Percentiles rank a stretch among this genome's conserved stretches.
These are phyloP conservation scores for Teunomyces pallodes DNA, from an alignment of 805 yeast species.

Conservation along the genomic window DNA sequence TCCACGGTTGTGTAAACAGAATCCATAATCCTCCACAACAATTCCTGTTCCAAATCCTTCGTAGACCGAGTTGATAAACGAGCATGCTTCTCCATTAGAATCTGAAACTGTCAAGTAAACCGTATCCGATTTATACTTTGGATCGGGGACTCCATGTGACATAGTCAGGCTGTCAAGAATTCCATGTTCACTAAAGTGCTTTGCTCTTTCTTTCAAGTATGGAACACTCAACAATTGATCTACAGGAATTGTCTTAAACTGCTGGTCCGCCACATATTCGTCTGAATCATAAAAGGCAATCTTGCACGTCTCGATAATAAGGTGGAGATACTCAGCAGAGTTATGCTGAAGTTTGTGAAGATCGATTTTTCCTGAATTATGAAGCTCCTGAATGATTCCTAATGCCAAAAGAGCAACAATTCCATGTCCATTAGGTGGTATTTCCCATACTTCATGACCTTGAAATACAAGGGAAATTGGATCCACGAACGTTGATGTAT, in stretches of 20 bases:
- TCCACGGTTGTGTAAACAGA: slow-evolving; percentile 73
- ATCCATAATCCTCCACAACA: slow-evolving; percentile 62
- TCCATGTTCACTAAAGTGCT: slow-evolving; percentile 39
- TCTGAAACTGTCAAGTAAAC: slow-evolving; percentile 68
- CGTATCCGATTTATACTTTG: slow-evolving; percentile 63
- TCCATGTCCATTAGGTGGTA: slow-evolving; percentile 86
- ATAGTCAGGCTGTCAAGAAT: slow-evolving; percentile 43
- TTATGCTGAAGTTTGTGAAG: slow-evolving; percentile 53
- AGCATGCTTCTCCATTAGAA: slow-evolving; percentile 71
- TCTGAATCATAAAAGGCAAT: slow-evolving; percentile 74
- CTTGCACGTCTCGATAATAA: slow-evolving; percentile 69
- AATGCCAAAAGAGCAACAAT: slow-evolving; percentile 69
- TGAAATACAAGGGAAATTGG: slow-evolving; percentile 57
- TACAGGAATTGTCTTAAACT: slow-evolving; percentile 37
- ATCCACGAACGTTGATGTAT: slow-evolving; percentile 60
- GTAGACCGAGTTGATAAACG: slow-evolving; percentile 75
- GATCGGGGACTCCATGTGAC: slow-evolving; percentile 55
- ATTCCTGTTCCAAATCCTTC: slow-evolving; percentile 69
- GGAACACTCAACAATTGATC: slow-evolving; percentile 44
- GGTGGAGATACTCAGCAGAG: slow-evolving; percentile 66
- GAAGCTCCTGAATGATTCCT: slow-evolving; percentile 61
- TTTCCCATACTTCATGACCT: slow-evolving; percentile 65
- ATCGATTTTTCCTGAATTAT: slow-evolving; percentile 40
- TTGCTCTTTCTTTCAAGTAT: slow-evolving; percentile 51
- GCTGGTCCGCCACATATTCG: slow-evolving; percentile 66